Base-by-base conservation (phyloP, 2,329 filamentous ascomycete genomes). In the Hymenoscyphus scutula region DNA sequence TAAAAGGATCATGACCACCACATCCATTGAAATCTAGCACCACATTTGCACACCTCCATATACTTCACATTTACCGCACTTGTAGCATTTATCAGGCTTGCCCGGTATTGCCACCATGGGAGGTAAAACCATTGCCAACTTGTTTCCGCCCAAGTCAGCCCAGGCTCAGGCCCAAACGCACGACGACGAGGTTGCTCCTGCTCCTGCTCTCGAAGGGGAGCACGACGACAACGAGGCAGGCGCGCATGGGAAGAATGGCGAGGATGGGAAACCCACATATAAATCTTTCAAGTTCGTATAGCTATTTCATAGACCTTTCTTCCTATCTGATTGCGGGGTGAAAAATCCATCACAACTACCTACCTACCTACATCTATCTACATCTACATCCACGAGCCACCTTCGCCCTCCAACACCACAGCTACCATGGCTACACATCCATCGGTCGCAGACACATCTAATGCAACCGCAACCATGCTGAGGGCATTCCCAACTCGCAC, bases 261-360 rank as follows among this genome's bases (percentile, higher is more conserved):
- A 71, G 55, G 69, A 70, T 55, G 56, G 63, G 25, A 74, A 73
- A 61, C 65, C 67, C 29, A 72, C 71, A 10, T 77, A 77, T 64
- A 75, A 74, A 64, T 77, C 75, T 41, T 77, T 71, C 67, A 77
- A 74, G 75, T n/a, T n/a, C n/a, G n/a, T n/a, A n/a, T 77, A 71
- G 56, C 72, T 68, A 27, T 15, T 29, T 59, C 48, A 13, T 23
- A 53, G 8, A 27, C n/a, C 8, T 51, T 30, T 25, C 13, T 30
- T 19, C n/a, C n/a, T n/a, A n/a, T n/a, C 25, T 34, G 57, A 34
- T 17, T 60, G 51, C 30, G 17, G 48, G 34, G 45, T 61, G 45
- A 23, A 25, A 51, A 19, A 51, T 23, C 45, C 19, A 51, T 23
- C 45, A 25, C 45, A 23, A 45, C 45, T 51, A n/a, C n/a, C n/a